Conservation (phyloP, 192 early-diverging fungal species). For the Mortierella hygrophila region DNA sequence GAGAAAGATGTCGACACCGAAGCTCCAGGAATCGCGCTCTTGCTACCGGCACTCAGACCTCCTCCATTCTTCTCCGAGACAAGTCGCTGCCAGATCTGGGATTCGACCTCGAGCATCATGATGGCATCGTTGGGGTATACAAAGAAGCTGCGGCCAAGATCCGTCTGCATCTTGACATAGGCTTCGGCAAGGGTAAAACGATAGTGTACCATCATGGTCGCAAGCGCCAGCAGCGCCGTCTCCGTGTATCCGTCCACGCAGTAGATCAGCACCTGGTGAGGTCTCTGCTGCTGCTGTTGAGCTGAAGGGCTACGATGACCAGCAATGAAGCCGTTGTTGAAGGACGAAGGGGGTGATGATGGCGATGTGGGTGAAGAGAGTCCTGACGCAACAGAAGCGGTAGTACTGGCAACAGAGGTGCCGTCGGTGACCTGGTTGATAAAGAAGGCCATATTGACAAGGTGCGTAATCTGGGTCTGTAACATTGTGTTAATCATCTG, state of each 20-base stretch:
- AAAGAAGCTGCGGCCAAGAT: slow-evolving; percentile 66
- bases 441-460: slow-evolving; percentile 53
- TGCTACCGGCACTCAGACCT: not conserved
- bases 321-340: slow-evolving; percentile 34
- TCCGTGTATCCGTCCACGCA: slow-evolving; percentile 73
- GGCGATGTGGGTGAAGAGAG: not conserved
- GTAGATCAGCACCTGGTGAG: slow-evolving; percentile 63
- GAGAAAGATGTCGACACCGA: not conserved
- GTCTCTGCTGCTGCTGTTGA: slow-evolving; percentile 34
- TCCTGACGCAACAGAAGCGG: not conserved
- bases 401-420: not conserved
- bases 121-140: slow-evolving; percentile 64
- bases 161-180: slow-evolving; percentile 64
- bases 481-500: slow-evolving; percentile 19
- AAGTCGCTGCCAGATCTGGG: slow-evolving; percentile 44
- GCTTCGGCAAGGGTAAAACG: slow-evolving; percentile 62
- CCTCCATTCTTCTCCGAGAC: not conserved
- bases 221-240: slow-evolving; percentile 59
- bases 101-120: slow-evolving; percentile 62
- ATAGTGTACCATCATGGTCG: slow-evolving; percentile 64
- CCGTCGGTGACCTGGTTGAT: slow-evolving; percentile 20
- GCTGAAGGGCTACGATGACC: slow-evolving; percentile 42
- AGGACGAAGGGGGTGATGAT: not conserved
- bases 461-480: slow-evolving; percentile 22
- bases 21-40: not conserved